Base-by-base conservation (phyloP, 1,284 basidiomycete species). In the Nidula niveotomentosa region DNA sequence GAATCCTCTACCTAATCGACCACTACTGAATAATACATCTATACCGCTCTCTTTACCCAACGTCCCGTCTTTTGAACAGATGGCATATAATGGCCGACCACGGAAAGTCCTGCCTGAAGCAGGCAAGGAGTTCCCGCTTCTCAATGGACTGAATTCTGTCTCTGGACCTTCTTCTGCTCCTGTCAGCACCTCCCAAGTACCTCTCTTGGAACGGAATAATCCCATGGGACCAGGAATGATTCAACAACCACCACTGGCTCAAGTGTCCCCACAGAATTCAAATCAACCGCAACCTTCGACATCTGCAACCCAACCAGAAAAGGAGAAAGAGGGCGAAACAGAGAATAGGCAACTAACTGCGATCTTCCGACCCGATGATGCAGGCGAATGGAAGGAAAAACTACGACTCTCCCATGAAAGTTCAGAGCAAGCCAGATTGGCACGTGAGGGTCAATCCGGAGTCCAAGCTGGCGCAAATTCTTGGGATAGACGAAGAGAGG, bases 1-100 rank as follows among this genome's bases (percentile, higher is more conserved):
- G 79, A 99, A 99, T 69, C 97, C 96, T 37, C 80, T 99, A 36
- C 93, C 94, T 0, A 90, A 93, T 55, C 85, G 92, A 56, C 88
- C 93, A 0, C 77, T 90, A 51, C 75, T 90, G 57, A 85, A 83
- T 62, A 90, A 84, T 65, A 71, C 83, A 15, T 78, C 82, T 53
- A 76, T 88, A 53, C 81, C 85, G 47, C 75, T 89, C 61, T 76
- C 84, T 35, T 73, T 90, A 51, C 86, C 86, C 47, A 88, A 89
- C 62, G 79, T 88, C 13, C 83, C 87, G 47, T 78, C 85, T 6
- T 90, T 89, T 60, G 90, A 92, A 47, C 76, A 85, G 61, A 83
- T 88, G 62, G 76, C 81, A 41, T 91, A 84, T 68, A 90, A 88
- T 59, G 85, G 87, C 41, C 83, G 90, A 47, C 90, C 90, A 9